Base-by-base conservation (phyloP, 2,329 filamentous ascomycete genomes). In the Nemania sp. region DNA sequence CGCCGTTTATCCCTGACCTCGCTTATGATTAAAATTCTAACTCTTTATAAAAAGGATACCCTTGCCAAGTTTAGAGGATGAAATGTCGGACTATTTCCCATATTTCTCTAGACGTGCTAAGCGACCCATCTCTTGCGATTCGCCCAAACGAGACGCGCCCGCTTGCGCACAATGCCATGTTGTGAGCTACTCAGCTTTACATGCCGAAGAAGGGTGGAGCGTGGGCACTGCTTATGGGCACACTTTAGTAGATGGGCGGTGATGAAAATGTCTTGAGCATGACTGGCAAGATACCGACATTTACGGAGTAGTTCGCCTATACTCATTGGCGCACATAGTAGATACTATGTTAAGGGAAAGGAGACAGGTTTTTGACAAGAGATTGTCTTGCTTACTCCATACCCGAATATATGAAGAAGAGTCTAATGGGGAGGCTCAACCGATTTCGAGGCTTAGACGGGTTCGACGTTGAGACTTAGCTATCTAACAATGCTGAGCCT, bases 11-110 rank as follows among this genome's bases (percentile, higher is more conserved):
- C 29, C 32, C 29, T 26, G 7, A 29, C 35, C 20, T 43, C 18
- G 13, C 24, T 41, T 7, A 15, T 57, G 13, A 22, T 13, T 2
- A 20, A 15, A 53, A 47, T 51, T 4, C 45, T 70, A 22, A 68
- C 27, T 8, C 26, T 29, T n/a, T 5, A 15, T 3, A 3, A 22
- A 53, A 70, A 92, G 90, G 88, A 89, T 73, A 85, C 89, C 11
- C 81, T 92, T 38, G 85, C 88, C 66, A 91, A 89, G 71, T 92
- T 92, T 80, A 90, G 90, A 77, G 89, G 89, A 71, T 92, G 81
- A 88, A 71, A 55, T 24, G 4, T 24, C 20, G 41, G 15, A 32
- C 29, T 7, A n/a, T 7, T 5, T 29, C 3, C 10, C 29, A 38
- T 15, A 3, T 18, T 32, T 29, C 24, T n/a, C 5, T 13, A 26